Conservation (phyloP, 2,329 filamentous ascomycete genomes). For the Hypomyces rosellus region DNA sequence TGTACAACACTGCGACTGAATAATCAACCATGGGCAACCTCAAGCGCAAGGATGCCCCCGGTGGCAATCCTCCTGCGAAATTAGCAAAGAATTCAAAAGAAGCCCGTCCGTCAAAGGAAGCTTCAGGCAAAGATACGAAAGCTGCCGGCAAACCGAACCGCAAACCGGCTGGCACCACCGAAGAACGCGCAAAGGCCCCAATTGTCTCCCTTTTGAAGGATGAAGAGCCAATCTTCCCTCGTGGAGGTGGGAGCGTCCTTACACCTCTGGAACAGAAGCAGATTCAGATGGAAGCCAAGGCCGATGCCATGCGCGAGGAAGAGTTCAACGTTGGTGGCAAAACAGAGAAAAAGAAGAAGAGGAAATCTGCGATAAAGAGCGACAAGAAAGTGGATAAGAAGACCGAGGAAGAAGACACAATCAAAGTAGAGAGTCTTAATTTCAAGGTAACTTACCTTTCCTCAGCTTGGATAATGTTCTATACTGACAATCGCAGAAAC, state of each 20-base stretch:
- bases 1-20: conserved; percentile 13
- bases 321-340: conserved; percentile 49
- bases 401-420: conserved; percentile 41
- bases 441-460: conserved; percentile 59
- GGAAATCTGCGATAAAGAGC: conserved; percentile 45
- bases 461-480: background rate
- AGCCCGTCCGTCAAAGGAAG: conserved; percentile 40
- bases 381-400: conserved; percentile 46
- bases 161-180: conserved; percentile 24
- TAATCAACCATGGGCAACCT: conserved; percentile 46
- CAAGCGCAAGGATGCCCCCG: conserved; percentile 54
- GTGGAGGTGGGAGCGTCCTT: conserved; percentile 83
- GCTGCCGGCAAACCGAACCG: conserved; percentile 21
- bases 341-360: conserved; percentile 46
- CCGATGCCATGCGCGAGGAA: conserved; percentile 87
- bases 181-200: conserved; percentile 26
- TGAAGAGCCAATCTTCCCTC: conserved; percentile 85
- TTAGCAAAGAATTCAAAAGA: conserved; percentile 40
- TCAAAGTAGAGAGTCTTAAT: conserved; percentile 80
- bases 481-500: conserved; percentile 47
- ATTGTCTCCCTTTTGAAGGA: conserved; percentile 52
- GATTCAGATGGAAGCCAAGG: conserved; percentile 87
- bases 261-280: conserved; percentile 95
- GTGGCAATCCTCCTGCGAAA: conserved; percentile 43
- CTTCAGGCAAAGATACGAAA: conserved; percentile 24